phyloP scores from a whole-genome alignment of 1,284 basidiomycete species.

The Lentinula novae-zelandiae region DNA sequence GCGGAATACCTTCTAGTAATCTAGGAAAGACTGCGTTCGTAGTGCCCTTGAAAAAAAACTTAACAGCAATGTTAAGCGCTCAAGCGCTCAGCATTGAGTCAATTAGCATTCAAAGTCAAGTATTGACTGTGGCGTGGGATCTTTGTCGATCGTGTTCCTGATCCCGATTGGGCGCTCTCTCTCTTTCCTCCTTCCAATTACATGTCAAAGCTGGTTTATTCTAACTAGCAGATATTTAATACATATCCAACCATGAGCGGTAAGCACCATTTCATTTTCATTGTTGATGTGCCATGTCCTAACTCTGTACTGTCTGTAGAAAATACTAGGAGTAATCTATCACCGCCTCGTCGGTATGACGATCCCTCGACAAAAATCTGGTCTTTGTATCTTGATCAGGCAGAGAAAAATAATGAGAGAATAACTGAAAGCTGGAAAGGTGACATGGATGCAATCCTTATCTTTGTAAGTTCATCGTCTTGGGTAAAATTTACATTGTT shows the following conservation, averaged over 20 bases:
- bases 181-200: background rate
- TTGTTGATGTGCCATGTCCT: background rate
- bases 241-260: background rate
- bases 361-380: conserved; percentile 35
- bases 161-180: background rate
- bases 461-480: conserved; percentile 32
- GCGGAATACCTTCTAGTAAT: no score
- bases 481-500: background rate
- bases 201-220: background rate
- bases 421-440: conserved; percentile 38
- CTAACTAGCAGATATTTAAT: background rate
- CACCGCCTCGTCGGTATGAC: conserved; percentile 18
- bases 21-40: no score
- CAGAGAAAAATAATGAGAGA: conserved; percentile 29
- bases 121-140: no score
- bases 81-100: no score
- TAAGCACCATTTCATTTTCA: background rate
- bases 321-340: background rate
- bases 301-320: background rate
- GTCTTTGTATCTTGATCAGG: conserved; percentile 32
- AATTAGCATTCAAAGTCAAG: no score
- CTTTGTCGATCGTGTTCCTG: background rate
- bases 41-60: no score
- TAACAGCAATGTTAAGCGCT: no score
- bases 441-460: conserved; percentile 41